Base-by-base conservation (phyloP, 129 eudicot species). In the Tagetes patula region DNA sequence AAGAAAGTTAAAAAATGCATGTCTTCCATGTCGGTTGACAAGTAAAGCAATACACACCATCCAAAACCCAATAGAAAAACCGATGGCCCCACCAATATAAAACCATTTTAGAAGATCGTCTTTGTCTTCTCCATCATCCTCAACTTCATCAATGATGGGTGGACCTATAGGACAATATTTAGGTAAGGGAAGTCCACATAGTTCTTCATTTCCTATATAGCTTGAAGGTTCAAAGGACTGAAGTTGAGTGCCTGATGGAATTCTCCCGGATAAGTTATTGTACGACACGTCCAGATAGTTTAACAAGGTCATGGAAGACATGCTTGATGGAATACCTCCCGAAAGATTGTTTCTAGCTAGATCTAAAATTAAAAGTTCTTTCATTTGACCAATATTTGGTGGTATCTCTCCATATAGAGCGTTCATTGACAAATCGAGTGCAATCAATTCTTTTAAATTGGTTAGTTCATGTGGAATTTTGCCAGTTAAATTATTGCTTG, bases 281-380 rank as follows among this genome's bases (percentile, higher is more conserved):
- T 1, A 72, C 1, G 77, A 59, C 41, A 72, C 46, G 0, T 72
- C 77, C 0, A 72, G 31, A 14, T 72, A 42, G 7, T 33, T 0
- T 45, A 72, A 10, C 4, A 5, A 63, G 30, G 34, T 10, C 54
- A 85, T 54, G 0, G 39, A 52, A 30, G 77, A 43, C 55, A 85
- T 41, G 61, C 73, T 52, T 27, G 37, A 0, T 12, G 90, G 87
- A n/a, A 85, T 82, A 9, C 2, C n/a, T 5, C 89, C 84, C 0
- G 74, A 71, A 49, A 82, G 43, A 8, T 58, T 66, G 65, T 85
- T 85, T 54, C 79, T 69, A 3, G 84, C 75, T 40, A 82, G 40
- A 52, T 82, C 87, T 11, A 82, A 67, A 32, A 32, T 34, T 5
- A 14, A 14, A 14, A 82, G 34, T 0, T 37, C 2, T 52, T 69